These are phyloP conservation scores for Pythium scleroteichum DNA, from an alignment of 352 stramenopile species.

Conservation along the genomic window DNA sequence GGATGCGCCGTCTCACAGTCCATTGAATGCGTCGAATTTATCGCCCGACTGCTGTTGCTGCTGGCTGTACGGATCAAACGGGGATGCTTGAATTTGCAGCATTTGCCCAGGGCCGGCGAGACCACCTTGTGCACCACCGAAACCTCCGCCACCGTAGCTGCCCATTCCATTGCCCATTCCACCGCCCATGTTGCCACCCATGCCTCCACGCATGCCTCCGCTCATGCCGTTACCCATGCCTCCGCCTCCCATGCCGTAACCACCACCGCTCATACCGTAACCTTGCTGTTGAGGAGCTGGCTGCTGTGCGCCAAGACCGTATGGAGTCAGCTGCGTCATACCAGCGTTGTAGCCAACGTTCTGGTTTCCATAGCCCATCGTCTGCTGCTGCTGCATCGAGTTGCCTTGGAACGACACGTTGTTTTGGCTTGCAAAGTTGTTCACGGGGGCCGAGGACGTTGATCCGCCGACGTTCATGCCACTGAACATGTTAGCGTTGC, in stretches of 20 bases:
- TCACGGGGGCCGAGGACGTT: constrained; percentile 5
- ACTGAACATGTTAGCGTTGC: constrained; percentile 52
- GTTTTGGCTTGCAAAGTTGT: constrained; percentile 46
- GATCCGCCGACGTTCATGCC: constrained; percentile 55
- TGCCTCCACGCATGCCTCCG: constrained; percentile 28
- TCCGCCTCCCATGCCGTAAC: constrained; percentile 7
- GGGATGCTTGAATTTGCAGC: constrained; percentile 69
- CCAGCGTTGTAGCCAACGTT: constrained; percentile 43
- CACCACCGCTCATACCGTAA: constrained; percentile 40
- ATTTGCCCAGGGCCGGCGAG: constrained; percentile 60
- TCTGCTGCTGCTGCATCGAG: constrained; percentile 20
- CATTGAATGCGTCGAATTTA: constrained; percentile 82
- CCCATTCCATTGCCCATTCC: constrained; percentile 21
- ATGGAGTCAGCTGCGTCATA: constrained; percentile 82
- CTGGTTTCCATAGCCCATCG: constrained; percentile 35
- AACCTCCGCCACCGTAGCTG: constrained; percentile 33
- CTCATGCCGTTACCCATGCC: constrained; percentile 30
- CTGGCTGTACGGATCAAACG: constrained; percentile 52
- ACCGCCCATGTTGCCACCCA: constrained; percentile 29
- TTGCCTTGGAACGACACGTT: constrained; percentile 38
- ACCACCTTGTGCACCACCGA: constrained; percentile 30
- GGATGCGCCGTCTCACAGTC: constrained; percentile 37
- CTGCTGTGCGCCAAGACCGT: constrained; percentile 45
- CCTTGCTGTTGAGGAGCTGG: constrained; percentile 38
- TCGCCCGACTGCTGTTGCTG: constrained; percentile 52